Evolutionary conservation across 257 asterid species (phyloP), one percentile per base, ranked within the genome.

Genomic region (Solanum chiquidenum): DNA sequence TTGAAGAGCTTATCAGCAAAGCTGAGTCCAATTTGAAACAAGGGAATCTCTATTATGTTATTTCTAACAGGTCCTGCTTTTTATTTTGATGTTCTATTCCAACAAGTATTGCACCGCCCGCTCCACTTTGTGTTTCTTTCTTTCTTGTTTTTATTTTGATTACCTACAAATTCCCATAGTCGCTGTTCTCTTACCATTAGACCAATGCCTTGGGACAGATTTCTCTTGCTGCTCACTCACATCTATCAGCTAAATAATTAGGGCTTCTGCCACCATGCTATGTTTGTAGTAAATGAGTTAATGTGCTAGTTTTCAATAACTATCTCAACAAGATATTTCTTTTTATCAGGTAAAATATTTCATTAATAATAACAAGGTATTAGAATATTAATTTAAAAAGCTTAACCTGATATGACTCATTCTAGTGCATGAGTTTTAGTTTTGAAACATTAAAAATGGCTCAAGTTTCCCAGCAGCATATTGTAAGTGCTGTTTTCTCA

Each of bases 21-120:
- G 98, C 99, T 3, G 99, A 96, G 89, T 83, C 98, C 86, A 92
- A 92, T 94, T 92, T 94, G 91, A 91, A 91, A 4, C 92, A 95
- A 88, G 99, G 98, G 86, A 93, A 94, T 90, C 85, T 87, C 75
- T 96, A 95, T 83, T 97, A 93, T 89, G 95, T 92, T 60, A 40
- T 97, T 42, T 96, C 99, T 12, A 87, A 87, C 89, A 87, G 98
- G 99, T 97, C 58, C 69, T 79, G 31, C 11, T 34, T 12, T 85
- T 85, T 33, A n/a, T 10, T 68, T 37, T 74, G 52, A 73, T 73
- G 80, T 42, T 73, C 44, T 20, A 73, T 62, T 62, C 71, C 5
- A 62, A n/a, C 71, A 62, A 62, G 16, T 13, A 62, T n/a, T 62
- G 71, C 71, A 62, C 71, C 29, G 12, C 60, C 16, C 76, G 21